phyloP scores from a whole-genome alignment of 164 flowering plant genomes.

The Nymphaea thermarum region DNA sequence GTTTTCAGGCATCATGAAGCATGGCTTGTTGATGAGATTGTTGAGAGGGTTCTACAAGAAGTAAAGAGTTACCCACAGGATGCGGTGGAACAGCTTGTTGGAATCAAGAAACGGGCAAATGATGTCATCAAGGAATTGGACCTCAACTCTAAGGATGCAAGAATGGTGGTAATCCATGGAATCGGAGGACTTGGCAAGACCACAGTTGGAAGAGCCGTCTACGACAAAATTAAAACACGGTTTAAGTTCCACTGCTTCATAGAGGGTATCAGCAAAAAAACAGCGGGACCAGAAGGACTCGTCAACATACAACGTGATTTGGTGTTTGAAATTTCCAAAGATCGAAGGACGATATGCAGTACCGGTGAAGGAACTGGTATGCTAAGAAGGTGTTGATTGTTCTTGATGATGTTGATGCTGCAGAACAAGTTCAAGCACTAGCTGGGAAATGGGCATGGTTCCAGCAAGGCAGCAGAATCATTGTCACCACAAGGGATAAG shows the following conservation, averaged over 20 bases:
- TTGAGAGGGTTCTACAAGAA: conserved; percentile 20
- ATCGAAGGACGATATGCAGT: background rate
- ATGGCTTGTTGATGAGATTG: conserved; percentile 6
- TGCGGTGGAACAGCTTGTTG: conserved; percentile 26
- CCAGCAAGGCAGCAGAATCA: conserved; percentile 23
- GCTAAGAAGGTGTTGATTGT: conserved; percentile 22
- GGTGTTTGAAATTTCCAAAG: no score
- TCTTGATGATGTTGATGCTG: conserved; percentile 31
- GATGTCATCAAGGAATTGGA: conserved; percentile 16
- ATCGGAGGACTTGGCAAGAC: conserved; percentile 48
- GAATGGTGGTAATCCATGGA: conserved; percentile 26
- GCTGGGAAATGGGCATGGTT: conserved; percentile 13
- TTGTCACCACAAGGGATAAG: conserved; percentile 31
- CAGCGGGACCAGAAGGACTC: conserved; percentile 8
- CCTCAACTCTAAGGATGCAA: conserved; percentile 10
- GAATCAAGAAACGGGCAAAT: conserved; percentile 21
- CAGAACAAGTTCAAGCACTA: conserved; percentile 18
- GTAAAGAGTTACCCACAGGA: conserved; percentile 19
- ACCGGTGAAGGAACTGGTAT: background rate
- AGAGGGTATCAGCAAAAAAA: conserved; percentile 16
- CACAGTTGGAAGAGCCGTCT: conserved; percentile 40
- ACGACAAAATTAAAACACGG: conserved; percentile 19
- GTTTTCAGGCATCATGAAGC: no score
- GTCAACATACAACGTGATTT: conserved; percentile 14
- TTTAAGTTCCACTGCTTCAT: conserved; percentile 27